Percentiles rank a stretch among this genome's conserved stretches.
Conservation (phyloP, 2,329 filamentous ascomycete species). For the Xenosphaeropsis pyriputrescens region DNA sequence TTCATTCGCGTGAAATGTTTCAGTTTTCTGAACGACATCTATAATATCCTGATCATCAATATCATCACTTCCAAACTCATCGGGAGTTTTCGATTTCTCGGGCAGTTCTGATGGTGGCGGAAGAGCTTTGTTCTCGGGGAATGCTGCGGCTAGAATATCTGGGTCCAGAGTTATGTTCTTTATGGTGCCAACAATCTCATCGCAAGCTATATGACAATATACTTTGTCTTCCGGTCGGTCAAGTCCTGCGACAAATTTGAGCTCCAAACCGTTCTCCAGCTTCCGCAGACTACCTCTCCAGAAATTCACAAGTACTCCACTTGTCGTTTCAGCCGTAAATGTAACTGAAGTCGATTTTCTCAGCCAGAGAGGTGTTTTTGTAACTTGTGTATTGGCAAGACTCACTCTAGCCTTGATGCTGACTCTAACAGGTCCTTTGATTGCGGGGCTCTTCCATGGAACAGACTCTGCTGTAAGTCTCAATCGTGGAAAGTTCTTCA, state of each 20-base stretch:
- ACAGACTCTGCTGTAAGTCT: constrained; percentile 24
- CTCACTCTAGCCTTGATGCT: constrained; percentile 52
- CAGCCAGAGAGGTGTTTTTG: constrained; percentile 36
- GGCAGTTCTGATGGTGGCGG: not conserved
- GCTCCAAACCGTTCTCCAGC: constrained; percentile 39
- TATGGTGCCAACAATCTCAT: constrained; percentile 58
- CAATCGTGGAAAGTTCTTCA: constrained; percentile 55
- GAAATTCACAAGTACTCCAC: constrained; percentile 56
- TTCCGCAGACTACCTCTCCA: constrained; percentile 48
- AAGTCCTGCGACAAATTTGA: constrained; percentile 44
- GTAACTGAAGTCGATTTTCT: constrained; percentile 54
- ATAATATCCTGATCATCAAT: constrained; percentile 28
- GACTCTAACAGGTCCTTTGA: constrained; percentile 29
- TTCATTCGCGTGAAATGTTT: constrained; percentile 9
- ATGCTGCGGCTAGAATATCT: constrained; percentile 19
- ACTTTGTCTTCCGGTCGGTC: constrained; percentile 39
- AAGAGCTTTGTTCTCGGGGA: constrained; percentile 9
- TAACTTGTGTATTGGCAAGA: constrained; percentile 53
- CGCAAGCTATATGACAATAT: constrained; percentile 62
- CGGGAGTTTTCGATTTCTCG: not conserved
- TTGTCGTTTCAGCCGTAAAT: constrained; percentile 57
- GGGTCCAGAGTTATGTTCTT: constrained; percentile 10
- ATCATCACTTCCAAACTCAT: constrained; percentile 16
- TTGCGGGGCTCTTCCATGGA: constrained; percentile 8
- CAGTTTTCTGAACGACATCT: constrained; percentile 14